phyloP scores from a whole-genome alignment of 495 filamentous ascomycete genomes.

The Schizothecium vesticola region DNA sequence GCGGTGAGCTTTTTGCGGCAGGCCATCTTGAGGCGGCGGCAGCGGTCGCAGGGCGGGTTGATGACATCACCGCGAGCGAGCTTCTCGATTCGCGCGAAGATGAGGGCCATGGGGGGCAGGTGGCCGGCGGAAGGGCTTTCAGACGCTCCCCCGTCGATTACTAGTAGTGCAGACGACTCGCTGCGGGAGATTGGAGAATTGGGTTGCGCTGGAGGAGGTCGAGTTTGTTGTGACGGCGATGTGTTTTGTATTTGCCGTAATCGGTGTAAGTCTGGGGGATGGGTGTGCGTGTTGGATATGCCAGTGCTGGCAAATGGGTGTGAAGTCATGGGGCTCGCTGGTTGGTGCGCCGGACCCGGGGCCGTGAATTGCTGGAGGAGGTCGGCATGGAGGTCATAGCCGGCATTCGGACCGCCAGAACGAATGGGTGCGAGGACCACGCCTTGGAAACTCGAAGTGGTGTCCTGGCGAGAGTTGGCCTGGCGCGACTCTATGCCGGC shows the following conservation, averaged over 20 bases:
- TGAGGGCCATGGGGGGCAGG: conserved; percentile 49
- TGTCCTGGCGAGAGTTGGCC: neutral
- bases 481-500: conserved; percentile 52
- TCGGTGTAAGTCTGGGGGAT: neutral
- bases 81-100: conserved; percentile 70
- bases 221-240: conserved; percentile 4
- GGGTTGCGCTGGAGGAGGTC: conserved; percentile 23
- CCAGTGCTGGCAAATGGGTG: neutral
- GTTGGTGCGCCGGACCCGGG: conserved; percentile 4
- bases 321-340: conserved; percentile 3
- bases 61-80: conserved; percentile 66
- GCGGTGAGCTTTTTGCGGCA: conserved; percentile 81
- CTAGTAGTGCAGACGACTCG: conserved; percentile 7
- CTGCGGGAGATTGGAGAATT: neutral
- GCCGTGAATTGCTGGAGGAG: conserved; percentile 37
- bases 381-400: conserved; percentile 37
- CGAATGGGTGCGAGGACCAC: conserved; percentile 5
- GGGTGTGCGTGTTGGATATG: neutral
- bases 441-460: conserved; percentile 18
- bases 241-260: neutral
- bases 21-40: conserved; percentile 70
- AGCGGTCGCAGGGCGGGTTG: conserved; percentile 75
- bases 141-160: neutral
- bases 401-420: conserved; percentile 15
- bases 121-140: neutral